Conservation (phyloP, 805 yeast species). For the Debaryomyces castellii region DNA sequence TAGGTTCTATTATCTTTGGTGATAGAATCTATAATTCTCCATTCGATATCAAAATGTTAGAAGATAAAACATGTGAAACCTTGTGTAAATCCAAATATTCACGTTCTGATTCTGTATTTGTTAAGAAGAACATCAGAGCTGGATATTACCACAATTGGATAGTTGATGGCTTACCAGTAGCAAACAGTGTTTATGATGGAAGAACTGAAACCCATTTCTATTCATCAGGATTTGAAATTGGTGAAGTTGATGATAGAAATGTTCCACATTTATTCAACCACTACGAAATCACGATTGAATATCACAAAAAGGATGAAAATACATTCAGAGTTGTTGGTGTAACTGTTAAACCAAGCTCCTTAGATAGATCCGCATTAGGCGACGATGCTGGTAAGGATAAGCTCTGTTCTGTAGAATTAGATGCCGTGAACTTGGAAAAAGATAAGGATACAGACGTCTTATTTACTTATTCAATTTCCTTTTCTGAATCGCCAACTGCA, state of each 20-base stretch:
- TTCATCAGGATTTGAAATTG: conserved; percentile 80
- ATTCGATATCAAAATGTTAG: conserved; percentile 73
- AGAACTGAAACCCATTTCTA: conserved; percentile 64
- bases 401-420: conserved; percentile 29
- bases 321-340: conserved; percentile 90
- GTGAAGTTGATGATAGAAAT: conserved; percentile 58
- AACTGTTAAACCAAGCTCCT: conserved; percentile 68
- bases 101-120: conserved; percentile 67
- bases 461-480: conserved; percentile 82
- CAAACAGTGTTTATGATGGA: conserved; percentile 56
- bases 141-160: conserved; percentile 91
- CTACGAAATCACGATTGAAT: conserved; percentile 74
- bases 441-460: conserved; percentile 56
- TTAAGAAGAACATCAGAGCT: conserved; percentile 74
- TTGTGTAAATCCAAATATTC: conserved; percentile 66
- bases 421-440: conserved; percentile 49
- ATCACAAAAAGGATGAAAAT: conserved; percentile 69
- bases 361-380: conserved; percentile 29
- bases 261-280: conserved; percentile 74
- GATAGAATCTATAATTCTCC: conserved; percentile 95
- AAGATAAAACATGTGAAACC: conserved; percentile 64
- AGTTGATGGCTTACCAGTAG: conserved; percentile 93
- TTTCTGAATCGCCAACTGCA: conserved; percentile 65
- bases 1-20: conserved; percentile 93
- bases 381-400: conserved; percentile 21